These are phyloP conservation scores for Vanderwaltozyma verrucispora DNA, from an alignment of 805 yeast genomes.

Conservation along the genomic window DNA sequence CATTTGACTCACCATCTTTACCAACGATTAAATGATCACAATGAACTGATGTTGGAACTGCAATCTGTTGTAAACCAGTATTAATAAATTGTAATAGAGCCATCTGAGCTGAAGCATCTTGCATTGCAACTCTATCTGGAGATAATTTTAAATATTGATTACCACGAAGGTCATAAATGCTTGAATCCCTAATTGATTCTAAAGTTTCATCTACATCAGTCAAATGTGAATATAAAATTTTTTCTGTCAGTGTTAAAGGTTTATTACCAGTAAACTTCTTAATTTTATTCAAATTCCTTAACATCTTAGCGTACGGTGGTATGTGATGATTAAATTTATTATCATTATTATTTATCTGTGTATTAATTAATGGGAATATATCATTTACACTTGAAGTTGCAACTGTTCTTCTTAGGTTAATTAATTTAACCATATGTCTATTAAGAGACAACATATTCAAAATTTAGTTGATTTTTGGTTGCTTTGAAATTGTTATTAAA, in stretches of 20 bases:
- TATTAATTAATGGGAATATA: conserved; percentile 1
- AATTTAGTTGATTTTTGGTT: no score
- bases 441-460: neutral
- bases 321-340: conserved; percentile 25
- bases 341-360: neutral
- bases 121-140: conserved; percentile 99
- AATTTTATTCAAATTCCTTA: conserved; percentile 52
- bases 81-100: conserved; percentile 98
- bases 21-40: conserved; percentile 98
- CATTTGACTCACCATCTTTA: conserved; percentile 80
- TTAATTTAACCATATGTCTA: neutral
- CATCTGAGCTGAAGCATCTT: conserved; percentile 99
- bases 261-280: conserved; percentile 51
- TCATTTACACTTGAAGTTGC: neutral
- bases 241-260: conserved; percentile 92
- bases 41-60: conserved; percentile 92
- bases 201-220: conserved; percentile 68
- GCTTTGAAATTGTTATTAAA: no score
- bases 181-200: conserved; percentile 18
- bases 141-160: conserved; percentile 79
- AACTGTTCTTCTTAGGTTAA: neutral
- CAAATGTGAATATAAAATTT: conserved; percentile 86
- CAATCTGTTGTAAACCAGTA: conserved; percentile 77
- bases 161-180: conserved; percentile 60
- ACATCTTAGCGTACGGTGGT: conserved; percentile 79